Base-by-base conservation (phyloP, 768 basidiomycete genomes). In the Panaeolus papilionaceus region DNA sequence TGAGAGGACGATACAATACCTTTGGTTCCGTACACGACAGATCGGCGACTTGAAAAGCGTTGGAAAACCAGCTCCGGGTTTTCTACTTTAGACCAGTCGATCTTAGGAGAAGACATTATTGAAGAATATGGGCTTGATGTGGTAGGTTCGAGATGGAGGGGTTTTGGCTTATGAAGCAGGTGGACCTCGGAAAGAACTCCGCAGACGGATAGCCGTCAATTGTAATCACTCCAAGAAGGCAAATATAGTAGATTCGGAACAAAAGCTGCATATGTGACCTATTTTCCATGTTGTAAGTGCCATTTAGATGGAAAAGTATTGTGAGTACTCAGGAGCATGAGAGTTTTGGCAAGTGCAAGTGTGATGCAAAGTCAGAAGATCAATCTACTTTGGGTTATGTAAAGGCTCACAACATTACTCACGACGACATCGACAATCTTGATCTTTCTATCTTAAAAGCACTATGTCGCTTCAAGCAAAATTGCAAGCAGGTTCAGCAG, bases 1-100 rank as follows among this genome's bases (percentile, higher is more conserved):
- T 99, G 98, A 28, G 93, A 92, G 37, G 91, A 92, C 8, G 95
- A 88, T 4, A 98, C 92, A 39, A 97, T 81, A 7, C 96, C 94
- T 76, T 95, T 96, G 2, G 88, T 92, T 7, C 92, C 90, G 79
- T 93, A 94, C 20, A 95, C 89, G 26, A 94, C 92, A 8, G 95
- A 96, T 71, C 95, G 81, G 18, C 96, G 90, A 70, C 95, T 95
- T 0, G 92, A 78, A 76, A 95, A 97, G 33, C 85, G 88, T 66
- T 89, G 83, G 65, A 94, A 84, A 40, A 86, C 79, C 26, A 86
- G 82, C 37, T 92, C 85, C 63, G 92, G 90, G 37, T 85, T 85
- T 72, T 91, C 85, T 51, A 96, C 84, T 72, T 89, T 91, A 66
- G 79, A 76, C 86, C 86, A 86, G 69, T 86, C 82, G 64, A 85